These are phyloP conservation scores for Lachnum nothofagi DNA, from an alignment of 2,329 filamentous ascomycete genomes.

Conservation along the genomic window DNA sequence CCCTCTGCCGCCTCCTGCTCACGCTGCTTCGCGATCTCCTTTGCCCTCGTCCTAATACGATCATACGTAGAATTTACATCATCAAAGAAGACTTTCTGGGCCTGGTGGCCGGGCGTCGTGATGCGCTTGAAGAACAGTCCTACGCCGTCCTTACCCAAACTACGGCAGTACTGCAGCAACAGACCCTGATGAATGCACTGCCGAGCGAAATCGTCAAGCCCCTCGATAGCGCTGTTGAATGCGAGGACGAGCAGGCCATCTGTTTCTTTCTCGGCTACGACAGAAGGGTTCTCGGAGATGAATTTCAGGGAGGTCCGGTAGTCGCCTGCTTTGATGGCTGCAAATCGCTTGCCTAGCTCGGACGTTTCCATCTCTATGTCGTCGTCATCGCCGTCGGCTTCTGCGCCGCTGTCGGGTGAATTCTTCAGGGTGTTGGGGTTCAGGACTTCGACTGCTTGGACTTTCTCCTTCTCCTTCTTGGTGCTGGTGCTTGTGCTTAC, in stretches of 20 bases:
- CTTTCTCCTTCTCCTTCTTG: slow-evolving; percentile 42
- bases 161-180: slow-evolving; percentile 88
- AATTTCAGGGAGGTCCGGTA: slow-evolving; percentile 71
- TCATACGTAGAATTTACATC: slow-evolving; percentile 86
- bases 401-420: slow-evolving; percentile 46
- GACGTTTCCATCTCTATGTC: slow-evolving; percentile 73
- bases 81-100: slow-evolving; percentile 83
- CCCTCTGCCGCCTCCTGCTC: slow-evolving; percentile 52
- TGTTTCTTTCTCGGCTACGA: slow-evolving; percentile 79
- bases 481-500: slow-evolving; percentile 23
- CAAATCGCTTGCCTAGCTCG: slow-evolving; percentile 73
- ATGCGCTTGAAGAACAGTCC: slow-evolving; percentile 94
- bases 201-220: slow-evolving; percentile 68
- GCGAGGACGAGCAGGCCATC: slow-evolving; percentile 87
- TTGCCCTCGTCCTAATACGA: slow-evolving; percentile 68
- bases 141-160: slow-evolving; percentile 82
- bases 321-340: slow-evolving; percentile 68
- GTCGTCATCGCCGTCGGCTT: slow-evolving; percentile 57
- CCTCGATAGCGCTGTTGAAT: slow-evolving; percentile 79
- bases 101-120: slow-evolving; percentile 82
- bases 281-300: slow-evolving; percentile 69
- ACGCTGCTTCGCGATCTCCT: slow-evolving; percentile 41
- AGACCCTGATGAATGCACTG: slow-evolving; percentile 92
- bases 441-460: slow-evolving; percentile 62
- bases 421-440: slow-evolving; percentile 54